Base-by-base conservation (phyloP, 805 yeast species). In the Spathaspora gorwiae region DNA sequence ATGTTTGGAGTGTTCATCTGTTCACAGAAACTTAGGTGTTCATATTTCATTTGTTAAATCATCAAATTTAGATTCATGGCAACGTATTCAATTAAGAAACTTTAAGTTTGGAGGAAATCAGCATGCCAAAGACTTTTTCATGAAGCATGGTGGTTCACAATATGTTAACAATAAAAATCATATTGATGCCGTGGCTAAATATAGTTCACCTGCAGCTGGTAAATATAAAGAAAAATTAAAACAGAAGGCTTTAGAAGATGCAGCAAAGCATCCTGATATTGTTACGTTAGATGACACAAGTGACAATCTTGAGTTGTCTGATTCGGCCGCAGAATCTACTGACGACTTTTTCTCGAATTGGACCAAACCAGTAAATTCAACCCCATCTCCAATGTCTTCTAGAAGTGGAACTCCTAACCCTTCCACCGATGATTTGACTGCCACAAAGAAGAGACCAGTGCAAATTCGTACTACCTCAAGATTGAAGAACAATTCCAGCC, bases 31-130 rank as follows among this genome's bases (percentile, higher is more conserved):
- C 64, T 68, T 94, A 68, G 99, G 99, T 48, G 97, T 90, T 34
- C 99, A 94, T 64, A 84, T 94, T 57, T 81, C 97, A 34, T 94
- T 94, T 72, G 98, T 94, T 47, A 88, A 90, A 63, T 88, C 97
- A 27, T 80, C 94, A 27, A 87, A 84, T 53, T 75, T 94, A 71
- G 99, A 94, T 67, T 87, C 89, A 64, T 94, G 99, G 99, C 83
- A 90, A 36, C 78, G 90, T 57, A 82, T 80, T 58, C 96, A 94
- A 65, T 75, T 94, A 61, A 81, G 99, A 57, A 80, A 88, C 62
- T 89, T 94, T 80, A 89, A 90, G 62, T 81, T 87, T 49, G 98
- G 98, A 53, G 99, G 98, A 26, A 94, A 94, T 65, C 83, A 84
- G 57, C 77, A 75, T 42, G 95, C 96, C 39, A 83, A 83, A 51